These are phyloP conservation scores for Rhinocladiella mackenziei DNA, from an alignment of 2,329 filamentous ascomycete species.

Conservation along the genomic window DNA sequence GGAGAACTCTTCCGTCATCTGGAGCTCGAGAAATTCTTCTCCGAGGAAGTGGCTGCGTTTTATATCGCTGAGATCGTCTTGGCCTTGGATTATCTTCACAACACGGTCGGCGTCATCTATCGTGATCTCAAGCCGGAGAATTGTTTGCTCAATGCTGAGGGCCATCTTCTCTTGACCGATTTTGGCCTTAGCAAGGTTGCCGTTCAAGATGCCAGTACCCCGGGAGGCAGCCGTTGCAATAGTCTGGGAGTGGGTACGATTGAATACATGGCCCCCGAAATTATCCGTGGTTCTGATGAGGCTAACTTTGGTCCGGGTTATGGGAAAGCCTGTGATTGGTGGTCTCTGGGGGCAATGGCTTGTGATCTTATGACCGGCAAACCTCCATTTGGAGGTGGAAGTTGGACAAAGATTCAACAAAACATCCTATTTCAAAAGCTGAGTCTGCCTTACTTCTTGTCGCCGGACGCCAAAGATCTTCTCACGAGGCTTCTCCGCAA, in stretches of 20 bases:
- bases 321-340: constrained; percentile 95
- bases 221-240: constrained; percentile 65
- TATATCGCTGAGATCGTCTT: constrained; percentile 99
- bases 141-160: constrained; percentile 84
- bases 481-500: constrained; percentile 86
- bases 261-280: constrained; percentile 98
- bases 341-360: constrained; percentile 90
- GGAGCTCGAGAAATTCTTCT: constrained; percentile 90
- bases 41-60: constrained; percentile 82
- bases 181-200: constrained; percentile 96
- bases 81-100: constrained; percentile 87
- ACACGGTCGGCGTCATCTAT: constrained; percentile 89
- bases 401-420: constrained; percentile 91
- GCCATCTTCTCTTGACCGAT: constrained; percentile 90
- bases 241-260: constrained; percentile 83
- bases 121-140: constrained; percentile 97
- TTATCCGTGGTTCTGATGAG: constrained; percentile 71
- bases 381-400: constrained; percentile 84
- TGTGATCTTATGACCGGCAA: constrained; percentile 90
- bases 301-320: constrained; percentile 49
- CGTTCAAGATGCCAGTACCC: constrained; percentile 58
- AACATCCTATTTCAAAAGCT: constrained; percentile 95
- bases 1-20: constrained; percentile 97
- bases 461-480: constrained; percentile 88
- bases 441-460: constrained; percentile 81